phyloP scores from a whole-genome alignment of 1,139 yeast species.

The Oligophagozyma castellii region DNA sequence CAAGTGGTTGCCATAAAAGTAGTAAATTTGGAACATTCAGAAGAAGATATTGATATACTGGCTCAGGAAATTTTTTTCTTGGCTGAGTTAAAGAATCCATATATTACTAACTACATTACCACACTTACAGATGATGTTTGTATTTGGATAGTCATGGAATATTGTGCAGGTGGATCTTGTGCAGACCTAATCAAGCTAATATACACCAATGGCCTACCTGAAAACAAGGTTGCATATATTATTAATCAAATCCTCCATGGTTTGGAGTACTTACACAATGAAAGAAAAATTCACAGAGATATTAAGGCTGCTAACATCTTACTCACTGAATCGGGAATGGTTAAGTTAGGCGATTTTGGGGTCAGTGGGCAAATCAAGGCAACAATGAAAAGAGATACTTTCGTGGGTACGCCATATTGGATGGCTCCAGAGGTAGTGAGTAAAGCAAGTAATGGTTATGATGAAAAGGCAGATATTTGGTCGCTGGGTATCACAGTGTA shows the following conservation, averaged over 20 bases:
- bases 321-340: constrained; percentile 44
- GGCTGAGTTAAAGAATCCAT: constrained; percentile 47
- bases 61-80: constrained; percentile 67
- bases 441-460: constrained; percentile 37
- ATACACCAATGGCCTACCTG: constrained; percentile 36
- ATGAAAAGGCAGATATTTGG: constrained; percentile 81
- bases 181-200: constrained; percentile 47
- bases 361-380: constrained; percentile 70
- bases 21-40: constrained; percentile 58
- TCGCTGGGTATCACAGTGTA: constrained; percentile 73
- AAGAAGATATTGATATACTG: constrained; percentile 55
- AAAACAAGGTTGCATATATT: constrained; percentile 44
- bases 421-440: constrained; percentile 81
- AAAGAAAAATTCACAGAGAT: constrained; percentile 70
- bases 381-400: constrained; percentile 48
- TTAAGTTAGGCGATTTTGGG: constrained; percentile 78
- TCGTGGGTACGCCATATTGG: constrained; percentile 89
- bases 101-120: constrained; percentile 51
- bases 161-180: constrained; percentile 86
- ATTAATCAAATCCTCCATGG: constrained; percentile 50
- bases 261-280: constrained; percentile 55
- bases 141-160: constrained; percentile 87
- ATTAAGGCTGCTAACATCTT: constrained; percentile 74
- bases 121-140: constrained; percentile 49
- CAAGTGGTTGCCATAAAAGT: constrained; percentile 59